Evolutionary conservation across 768 basidiomycete genomes (phyloP).

Genomic region (Hypsizygus marmoreus): DNA sequence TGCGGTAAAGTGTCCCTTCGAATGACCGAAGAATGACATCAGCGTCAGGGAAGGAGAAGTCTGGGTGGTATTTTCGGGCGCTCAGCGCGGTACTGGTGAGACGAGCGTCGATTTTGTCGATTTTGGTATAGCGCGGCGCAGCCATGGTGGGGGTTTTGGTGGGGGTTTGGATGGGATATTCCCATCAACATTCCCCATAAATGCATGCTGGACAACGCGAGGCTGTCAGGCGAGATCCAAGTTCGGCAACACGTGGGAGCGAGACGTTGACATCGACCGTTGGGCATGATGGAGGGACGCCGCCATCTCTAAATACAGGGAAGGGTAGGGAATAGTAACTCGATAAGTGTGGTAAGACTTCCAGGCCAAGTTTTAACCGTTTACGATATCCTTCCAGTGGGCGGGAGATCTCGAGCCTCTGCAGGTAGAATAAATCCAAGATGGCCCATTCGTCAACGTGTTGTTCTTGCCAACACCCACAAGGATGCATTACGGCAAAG

Average conservation of each 20-base stretch:
- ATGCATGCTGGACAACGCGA: conserved; percentile 20
- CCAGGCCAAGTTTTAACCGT: too few species aligned
- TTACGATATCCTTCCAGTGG: too few species aligned
- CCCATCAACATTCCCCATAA: conserved; percentile 17
- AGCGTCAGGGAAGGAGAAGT: conserved; percentile 34
- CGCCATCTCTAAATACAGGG: conserved; percentile 16
- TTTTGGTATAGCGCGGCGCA: conserved; percentile 17
- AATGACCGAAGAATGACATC: conserved; percentile 41
- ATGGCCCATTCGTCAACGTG: too few species aligned
- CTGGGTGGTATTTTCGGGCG: conserved; percentile 28
- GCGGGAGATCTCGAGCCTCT: too few species aligned
- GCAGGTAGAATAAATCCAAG: too few species aligned
- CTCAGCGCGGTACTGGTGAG: not conserved
- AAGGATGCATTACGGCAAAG: conserved; percentile 14
- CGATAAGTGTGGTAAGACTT: too few species aligned
- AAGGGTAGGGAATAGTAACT: conserved; percentile 12
- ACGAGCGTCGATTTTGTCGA: not conserved
- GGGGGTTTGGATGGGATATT: conserved; percentile 7
- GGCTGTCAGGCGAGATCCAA: conserved; percentile 19
- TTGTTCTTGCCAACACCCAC: conserved; percentile 1
- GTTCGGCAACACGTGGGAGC: conserved; percentile 26
- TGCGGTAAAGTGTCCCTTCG: conserved; percentile 53
- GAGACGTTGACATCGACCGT: conserved; percentile 10
- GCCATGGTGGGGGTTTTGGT: conserved; percentile 18
- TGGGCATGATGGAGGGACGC: conserved; percentile 12